Percentiles rank a stretch among this genome's conserved stretches.
These are phyloP conservation scores for Chaetomium fimeti DNA, from an alignment of 495 filamentous ascomycete genomes.

Conservation along the genomic window DNA sequence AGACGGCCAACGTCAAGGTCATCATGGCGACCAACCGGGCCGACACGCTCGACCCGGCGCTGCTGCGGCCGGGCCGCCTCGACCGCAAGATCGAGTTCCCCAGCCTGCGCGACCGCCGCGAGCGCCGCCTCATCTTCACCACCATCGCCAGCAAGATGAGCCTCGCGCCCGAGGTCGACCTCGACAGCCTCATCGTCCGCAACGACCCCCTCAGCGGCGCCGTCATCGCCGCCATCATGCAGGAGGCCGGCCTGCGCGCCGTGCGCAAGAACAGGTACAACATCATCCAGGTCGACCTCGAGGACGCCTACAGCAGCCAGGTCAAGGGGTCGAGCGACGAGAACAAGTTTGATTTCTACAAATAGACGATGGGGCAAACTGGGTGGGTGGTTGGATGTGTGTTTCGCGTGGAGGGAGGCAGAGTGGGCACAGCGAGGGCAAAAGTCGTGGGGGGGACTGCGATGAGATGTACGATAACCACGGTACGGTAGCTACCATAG, in stretches of 20 bases:
- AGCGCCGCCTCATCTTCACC: conserved; percentile 91
- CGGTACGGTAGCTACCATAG: conserved; percentile 9
- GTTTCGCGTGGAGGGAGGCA: not conserved
- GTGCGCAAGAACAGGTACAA: conserved; percentile 99
- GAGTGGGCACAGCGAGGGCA: not conserved
- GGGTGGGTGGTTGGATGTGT: not conserved
- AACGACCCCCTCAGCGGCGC: conserved; percentile 95
- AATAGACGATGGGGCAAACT: conserved; percentile 31
- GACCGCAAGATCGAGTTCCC: conserved; percentile 99
- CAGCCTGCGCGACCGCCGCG: conserved; percentile 81
- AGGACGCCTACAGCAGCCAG: conserved; percentile 93
- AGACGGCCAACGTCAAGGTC: conserved; percentile 97
- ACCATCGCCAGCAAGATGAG: conserved; percentile 98
- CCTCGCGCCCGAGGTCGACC: conserved; percentile 89
- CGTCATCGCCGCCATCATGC: conserved; percentile 98
- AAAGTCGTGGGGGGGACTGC: not conserved
- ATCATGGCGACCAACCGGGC: conserved; percentile 99
- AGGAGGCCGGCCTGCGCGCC: conserved; percentile 91
- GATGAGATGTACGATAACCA: conserved; percentile 17
- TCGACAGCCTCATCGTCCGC: conserved; percentile 91
- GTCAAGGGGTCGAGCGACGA: conserved; percentile 85
- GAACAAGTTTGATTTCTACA: conserved; percentile 74
- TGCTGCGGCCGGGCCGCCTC: conserved; percentile 90
- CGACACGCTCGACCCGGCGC: conserved; percentile 90
- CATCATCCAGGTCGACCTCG: conserved; percentile 93